These are phyloP conservation scores for Anethum foeniculum DNA, from an alignment of 140 eudicot species.

Conservation along the genomic window DNA sequence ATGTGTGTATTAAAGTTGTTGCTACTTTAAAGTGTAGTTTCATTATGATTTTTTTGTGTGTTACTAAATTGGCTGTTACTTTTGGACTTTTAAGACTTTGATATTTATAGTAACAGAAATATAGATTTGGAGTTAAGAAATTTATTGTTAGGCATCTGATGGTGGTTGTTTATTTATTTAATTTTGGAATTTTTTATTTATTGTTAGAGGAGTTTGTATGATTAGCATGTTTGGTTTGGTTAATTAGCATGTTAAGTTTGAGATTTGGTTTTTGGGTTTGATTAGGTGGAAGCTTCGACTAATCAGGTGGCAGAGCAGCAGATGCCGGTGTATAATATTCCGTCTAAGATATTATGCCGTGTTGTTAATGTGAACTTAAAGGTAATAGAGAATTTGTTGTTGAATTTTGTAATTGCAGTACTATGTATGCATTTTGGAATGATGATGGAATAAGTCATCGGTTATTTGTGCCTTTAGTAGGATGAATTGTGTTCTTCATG, in stretches of 20 bases:
- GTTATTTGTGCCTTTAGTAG: background rate
- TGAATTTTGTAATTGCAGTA: background rate
- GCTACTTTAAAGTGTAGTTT: background rate
- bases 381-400: constrained; percentile 28
- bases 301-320: constrained; percentile 95
- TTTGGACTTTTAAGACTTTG: background rate
- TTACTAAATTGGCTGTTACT: background rate
- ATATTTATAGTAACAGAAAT: background rate
- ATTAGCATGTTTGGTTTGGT: background rate
- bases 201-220: background rate
- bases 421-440: background rate
- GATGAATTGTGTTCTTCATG: background rate
- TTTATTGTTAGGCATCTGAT: background rate
- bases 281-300: constrained; percentile 95
- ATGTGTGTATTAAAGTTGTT: background rate
- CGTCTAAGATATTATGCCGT: constrained; percentile 93
- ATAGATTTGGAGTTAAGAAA: background rate
- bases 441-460: background rate
- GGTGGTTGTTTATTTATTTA: background rate
- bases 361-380: constrained; percentile 61
- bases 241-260: background rate
- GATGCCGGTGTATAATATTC: constrained; percentile 91
- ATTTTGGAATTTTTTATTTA: background rate
- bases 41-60: background rate
- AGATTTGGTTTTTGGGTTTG: constrained; percentile 3